These are phyloP conservation scores for Penicillium pulvis DNA, from an alignment of 495 filamentous ascomycete genomes.

Conservation along the genomic window DNA sequence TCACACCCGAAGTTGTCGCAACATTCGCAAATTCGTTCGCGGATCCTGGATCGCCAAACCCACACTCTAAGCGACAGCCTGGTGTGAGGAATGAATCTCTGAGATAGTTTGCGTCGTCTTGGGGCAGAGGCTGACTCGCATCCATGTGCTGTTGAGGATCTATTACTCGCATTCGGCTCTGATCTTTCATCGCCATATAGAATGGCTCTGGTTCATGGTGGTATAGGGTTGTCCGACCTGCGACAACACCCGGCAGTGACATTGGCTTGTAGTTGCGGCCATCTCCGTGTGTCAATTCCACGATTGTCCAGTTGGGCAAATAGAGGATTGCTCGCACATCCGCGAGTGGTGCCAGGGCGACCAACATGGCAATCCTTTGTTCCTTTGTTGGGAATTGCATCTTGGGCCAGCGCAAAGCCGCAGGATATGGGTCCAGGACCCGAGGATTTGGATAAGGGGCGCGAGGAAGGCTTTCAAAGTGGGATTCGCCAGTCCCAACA, in stretches of 20 bases:
- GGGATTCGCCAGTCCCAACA: conserved; percentile 14
- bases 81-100: conserved; percentile 22
- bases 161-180: not conserved
- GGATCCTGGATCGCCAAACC: conserved; percentile 15
- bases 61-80: conserved; percentile 23
- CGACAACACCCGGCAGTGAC: conserved; percentile 27
- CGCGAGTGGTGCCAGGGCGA: conserved; percentile 24
- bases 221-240: conserved; percentile 30
- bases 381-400: conserved; percentile 25
- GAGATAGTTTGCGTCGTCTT: conserved; percentile 34
- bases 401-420: conserved; percentile 21
- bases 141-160: not conserved
- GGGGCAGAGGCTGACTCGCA: conserved; percentile 8
- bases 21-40: conserved; percentile 14
- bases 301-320: conserved; percentile 28
- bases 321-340: conserved; percentile 26
- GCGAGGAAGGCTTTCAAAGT: conserved; percentile 18
- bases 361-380: conserved; percentile 22
- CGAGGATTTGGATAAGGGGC: conserved; percentile 26
- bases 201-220: conserved; percentile 24
- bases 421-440: conserved; percentile 26
- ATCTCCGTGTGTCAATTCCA: conserved; percentile 27
- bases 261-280: conserved; percentile 21
- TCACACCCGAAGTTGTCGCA: conserved; percentile 31
- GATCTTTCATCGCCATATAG: conserved; percentile 22